Conservation (phyloP, 345 rosid genomes). For the Populus davidiana region DNA sequence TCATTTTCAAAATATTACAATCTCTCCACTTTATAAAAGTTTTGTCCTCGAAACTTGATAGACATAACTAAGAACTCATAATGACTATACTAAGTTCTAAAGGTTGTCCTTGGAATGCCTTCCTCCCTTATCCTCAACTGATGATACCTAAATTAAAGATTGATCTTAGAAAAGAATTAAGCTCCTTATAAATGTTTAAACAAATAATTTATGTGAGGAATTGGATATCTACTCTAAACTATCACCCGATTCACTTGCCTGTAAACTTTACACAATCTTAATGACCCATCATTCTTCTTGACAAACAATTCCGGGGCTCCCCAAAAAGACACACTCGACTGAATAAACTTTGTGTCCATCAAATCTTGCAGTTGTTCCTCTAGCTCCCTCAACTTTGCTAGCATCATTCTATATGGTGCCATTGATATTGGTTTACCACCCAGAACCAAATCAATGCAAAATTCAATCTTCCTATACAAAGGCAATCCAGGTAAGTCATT, state of each 20-base stretch:
- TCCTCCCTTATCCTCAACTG: neutral
- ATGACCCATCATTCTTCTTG: neutral
- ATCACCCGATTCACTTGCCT: neutral
- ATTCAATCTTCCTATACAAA: neutral
- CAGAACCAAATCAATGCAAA: neutral
- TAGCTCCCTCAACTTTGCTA: neutral
- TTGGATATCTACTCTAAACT: neutral
- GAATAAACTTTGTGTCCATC: neutral
- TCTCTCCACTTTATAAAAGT: too few relatives aligned
- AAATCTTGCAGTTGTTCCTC: neutral
- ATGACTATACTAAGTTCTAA: neutral
- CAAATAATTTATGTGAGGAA: neutral
- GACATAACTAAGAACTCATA: neutral
- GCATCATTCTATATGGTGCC: neutral
- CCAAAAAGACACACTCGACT: neutral
- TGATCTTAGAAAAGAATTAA: too few relatives aligned
- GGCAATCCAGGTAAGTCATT: neutral
- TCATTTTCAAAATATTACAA: too few relatives aligned
- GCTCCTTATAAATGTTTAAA: neutral
- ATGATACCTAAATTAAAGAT: too few relatives aligned
- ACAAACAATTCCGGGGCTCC: too few relatives aligned
- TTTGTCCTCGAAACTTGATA: rapidly evolving
- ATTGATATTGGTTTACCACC: neutral
- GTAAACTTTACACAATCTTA: neutral
- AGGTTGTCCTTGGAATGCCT: neutral